These are phyloP conservation scores for Ichthyophthirius multifiliis DNA, from an alignment of 169 alveolate species.

Conservation along the genomic window DNA sequence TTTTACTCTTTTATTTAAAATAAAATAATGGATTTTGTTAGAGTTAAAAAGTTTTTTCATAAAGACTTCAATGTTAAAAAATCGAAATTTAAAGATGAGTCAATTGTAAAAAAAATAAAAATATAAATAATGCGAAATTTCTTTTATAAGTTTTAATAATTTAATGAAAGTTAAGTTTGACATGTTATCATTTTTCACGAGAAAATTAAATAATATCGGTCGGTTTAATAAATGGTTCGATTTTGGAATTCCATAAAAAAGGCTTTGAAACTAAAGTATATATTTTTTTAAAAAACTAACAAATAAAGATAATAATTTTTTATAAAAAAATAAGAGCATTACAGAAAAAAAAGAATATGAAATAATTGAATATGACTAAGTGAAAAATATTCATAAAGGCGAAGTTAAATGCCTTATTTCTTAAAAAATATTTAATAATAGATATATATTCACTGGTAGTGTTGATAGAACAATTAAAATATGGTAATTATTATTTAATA, in stretches of 20 bases:
- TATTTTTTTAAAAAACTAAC: not conserved
- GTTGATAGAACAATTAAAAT: slow-evolving; percentile 67
- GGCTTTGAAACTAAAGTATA: slow-evolving; percentile 38
- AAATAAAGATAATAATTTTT: not conserved
- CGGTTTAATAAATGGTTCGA: slow-evolving; percentile 56
- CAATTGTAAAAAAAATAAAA: not conserved
- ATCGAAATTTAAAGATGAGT: not conserved
- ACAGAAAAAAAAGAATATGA: slow-evolving; percentile 40
- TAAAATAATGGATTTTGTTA: not conserved
- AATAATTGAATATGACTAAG: slow-evolving; percentile 12
- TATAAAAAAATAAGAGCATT: not conserved
- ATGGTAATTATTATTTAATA: slow-evolving; percentile 58
- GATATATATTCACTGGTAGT: slow-evolving; percentile 56
- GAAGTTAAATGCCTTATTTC: slow-evolving; percentile 55
- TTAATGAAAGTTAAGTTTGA: not conserved
- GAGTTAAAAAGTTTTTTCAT: slow-evolving; percentile 6
- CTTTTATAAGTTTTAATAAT: no score
- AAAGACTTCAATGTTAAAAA: slow-evolving; percentile 4
- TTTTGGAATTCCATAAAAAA: slow-evolving; percentile 56
- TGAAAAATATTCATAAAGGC: slow-evolving; percentile 44
- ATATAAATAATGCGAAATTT: not conserved
- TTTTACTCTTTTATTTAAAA: not conserved
- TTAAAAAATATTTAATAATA: slow-evolving; percentile 37
- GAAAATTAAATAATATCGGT: slow-evolving; percentile 47
- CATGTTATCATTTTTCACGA: not conserved